phyloP scores from a whole-genome alignment of 352 stramenopile genomes.

The Phytophthora fragariaefolia region DNA sequence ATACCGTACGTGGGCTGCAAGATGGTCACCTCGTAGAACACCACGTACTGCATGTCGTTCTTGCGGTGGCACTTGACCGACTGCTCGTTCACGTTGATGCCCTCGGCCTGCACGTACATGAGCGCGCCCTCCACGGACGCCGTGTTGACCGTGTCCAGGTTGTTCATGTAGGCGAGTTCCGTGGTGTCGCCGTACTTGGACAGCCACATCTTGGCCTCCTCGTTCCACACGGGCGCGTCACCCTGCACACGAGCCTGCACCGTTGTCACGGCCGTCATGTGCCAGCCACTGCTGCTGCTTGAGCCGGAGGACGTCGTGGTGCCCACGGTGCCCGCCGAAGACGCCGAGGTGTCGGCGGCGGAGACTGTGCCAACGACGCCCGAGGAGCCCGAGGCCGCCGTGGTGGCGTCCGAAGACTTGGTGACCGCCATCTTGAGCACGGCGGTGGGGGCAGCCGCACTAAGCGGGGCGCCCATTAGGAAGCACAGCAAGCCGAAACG shows the following conservation, averaged over 20 bases:
- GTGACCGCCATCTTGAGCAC: conserved; percentile 23
- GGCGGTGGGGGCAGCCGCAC: neutral
- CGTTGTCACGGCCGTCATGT: conserved; percentile 40
- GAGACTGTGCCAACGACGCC: conserved; percentile 3
- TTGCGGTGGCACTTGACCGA: conserved; percentile 59
- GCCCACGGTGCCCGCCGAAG: neutral
- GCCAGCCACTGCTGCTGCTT: conserved; percentile 24
- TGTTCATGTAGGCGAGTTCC: conserved; percentile 47
- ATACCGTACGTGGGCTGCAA: conserved; percentile 51
- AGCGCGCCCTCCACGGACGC: conserved; percentile 65
- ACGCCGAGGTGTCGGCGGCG: conserved; percentile 10
- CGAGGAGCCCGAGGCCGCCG: conserved; percentile 14
- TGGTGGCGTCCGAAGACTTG: conserved; percentile 16
- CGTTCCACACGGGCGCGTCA: conserved; percentile 48
- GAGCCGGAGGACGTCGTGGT: neutral
- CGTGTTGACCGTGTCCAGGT: conserved; percentile 66
- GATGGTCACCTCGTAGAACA: conserved; percentile 66
- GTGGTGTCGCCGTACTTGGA: conserved; percentile 50
- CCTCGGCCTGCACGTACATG: conserved; percentile 72
- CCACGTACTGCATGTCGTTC: conserved; percentile 67
- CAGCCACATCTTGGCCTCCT: conserved; percentile 38
- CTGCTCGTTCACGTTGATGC: conserved; percentile 57
- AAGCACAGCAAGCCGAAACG: conserved; percentile 25
- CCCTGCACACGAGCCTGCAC: conserved; percentile 67
- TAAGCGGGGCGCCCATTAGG: conserved; percentile 7